phyloP scores from a whole-genome alignment of 1,139 yeast species.

The Kodamaea ohmeri region DNA sequence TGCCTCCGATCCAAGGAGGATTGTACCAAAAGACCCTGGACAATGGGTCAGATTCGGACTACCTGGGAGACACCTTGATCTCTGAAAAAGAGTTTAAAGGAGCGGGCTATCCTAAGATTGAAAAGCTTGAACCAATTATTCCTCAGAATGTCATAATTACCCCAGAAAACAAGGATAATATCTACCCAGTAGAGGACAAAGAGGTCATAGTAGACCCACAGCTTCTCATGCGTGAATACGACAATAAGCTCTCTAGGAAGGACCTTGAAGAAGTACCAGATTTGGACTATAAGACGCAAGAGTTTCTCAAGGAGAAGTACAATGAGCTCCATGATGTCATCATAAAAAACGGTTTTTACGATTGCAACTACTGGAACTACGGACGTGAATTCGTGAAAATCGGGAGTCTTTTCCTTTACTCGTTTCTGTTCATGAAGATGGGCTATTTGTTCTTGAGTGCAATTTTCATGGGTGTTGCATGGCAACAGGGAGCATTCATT shows the following conservation, averaged over 20 bases:
- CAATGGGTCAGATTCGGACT: constrained; percentile 2
- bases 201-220: constrained; percentile 54
- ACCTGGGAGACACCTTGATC: constrained; percentile 2
- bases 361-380: constrained; percentile 73
- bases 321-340: constrained; percentile 57
- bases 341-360: constrained; percentile 57
- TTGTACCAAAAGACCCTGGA: constrained; percentile 29
- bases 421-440: constrained; percentile 49
- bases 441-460: constrained; percentile 58
- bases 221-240: constrained; percentile 53
- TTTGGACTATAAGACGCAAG: constrained; percentile 67
- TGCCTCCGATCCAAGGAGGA: constrained; percentile 92
- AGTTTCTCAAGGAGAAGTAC: constrained; percentile 53
- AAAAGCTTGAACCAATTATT: constrained; percentile 43
- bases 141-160: constrained; percentile 48
- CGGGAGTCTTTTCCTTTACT: constrained; percentile 46
- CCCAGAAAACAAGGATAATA: constrained; percentile 30
- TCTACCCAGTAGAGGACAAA: constrained; percentile 35
- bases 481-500: constrained; percentile 88
- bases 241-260: constrained; percentile 48
- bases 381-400: constrained; percentile 65
- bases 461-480: constrained; percentile 64
- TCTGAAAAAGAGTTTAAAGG: constrained; percentile 22
- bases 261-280: constrained; percentile 61
- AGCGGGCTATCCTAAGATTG: constrained; percentile 37